Evolutionary conservation across 306 rosid genomes (phyloP).

Genomic region (Canavalia gladiata): DNA sequence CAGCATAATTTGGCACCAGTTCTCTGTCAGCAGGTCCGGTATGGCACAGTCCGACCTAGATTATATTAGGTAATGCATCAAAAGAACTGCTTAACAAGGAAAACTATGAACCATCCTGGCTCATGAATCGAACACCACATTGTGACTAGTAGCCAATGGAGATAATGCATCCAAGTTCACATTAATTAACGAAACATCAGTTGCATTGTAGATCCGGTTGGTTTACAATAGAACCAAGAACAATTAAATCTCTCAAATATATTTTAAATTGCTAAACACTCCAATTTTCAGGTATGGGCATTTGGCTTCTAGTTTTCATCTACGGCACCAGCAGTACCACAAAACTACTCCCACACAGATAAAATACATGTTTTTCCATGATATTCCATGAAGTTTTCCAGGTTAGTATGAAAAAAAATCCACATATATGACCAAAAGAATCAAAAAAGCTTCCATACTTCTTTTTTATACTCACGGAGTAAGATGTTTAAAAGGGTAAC

Average conservation of each 20-base stretch:
- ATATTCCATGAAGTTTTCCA: conserved; percentile 24
- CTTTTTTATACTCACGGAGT: neutral
- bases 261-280: neutral
- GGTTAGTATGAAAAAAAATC: neutral
- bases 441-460: conserved; percentile 5
- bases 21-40: conserved; percentile 5
- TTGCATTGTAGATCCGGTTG: conserved; percentile 10
- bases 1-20: conserved; percentile 27
- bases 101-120: neutral
- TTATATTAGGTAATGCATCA: conserved; percentile 30
- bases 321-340: neutral
- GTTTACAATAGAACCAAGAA: conserved; percentile 13
- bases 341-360: conserved; percentile 5
- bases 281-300: conserved; percentile 16
- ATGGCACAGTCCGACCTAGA: conserved; percentile 9
- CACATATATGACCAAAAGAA: conserved; percentile 13
- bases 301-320: conserved; percentile 22
- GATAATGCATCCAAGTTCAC: conserved; percentile 9
- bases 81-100: conserved; percentile 23
- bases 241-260: neutral
- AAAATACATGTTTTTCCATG: conserved; percentile 11
- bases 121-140: neutral
- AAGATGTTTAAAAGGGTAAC: conserved; percentile 19
- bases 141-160: neutral
- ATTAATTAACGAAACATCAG: conserved; percentile 19